These are phyloP conservation scores for Exophiala oligosperma DNA, from an alignment of 2,329 filamentous ascomycete species.

Conservation along the genomic window DNA sequence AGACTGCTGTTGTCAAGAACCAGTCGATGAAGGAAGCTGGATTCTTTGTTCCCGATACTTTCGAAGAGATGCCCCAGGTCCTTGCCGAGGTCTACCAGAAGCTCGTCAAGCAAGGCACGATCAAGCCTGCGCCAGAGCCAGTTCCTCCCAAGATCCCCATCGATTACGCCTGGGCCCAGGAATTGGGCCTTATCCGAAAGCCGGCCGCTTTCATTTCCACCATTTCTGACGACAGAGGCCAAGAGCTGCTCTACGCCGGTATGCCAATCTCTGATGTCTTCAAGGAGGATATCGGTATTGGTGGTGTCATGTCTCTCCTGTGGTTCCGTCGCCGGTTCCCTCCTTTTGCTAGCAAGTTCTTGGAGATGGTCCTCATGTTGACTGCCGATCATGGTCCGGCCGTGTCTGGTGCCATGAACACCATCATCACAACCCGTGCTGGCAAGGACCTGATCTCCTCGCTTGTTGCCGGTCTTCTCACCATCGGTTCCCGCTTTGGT, in stretches of 20 bases:
- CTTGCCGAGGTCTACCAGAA: slow-evolving; percentile 84
- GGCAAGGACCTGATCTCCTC: slow-evolving; percentile 98
- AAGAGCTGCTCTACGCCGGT: slow-evolving; percentile 96
- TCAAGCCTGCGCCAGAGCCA: slow-evolving; percentile 84
- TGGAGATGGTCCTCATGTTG: slow-evolving; percentile 99
- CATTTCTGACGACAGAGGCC: slow-evolving; percentile 98
- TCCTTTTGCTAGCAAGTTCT: slow-evolving; percentile 94
- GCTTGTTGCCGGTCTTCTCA: slow-evolving; percentile 93
- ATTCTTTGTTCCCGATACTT: slow-evolving; percentile 91
- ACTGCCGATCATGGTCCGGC: slow-evolving; percentile 98
- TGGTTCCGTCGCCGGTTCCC: slow-evolving; percentile 99
- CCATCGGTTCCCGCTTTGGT: slow-evolving; percentile 97
- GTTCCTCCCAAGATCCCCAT: slow-evolving; percentile 98
- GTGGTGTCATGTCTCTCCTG: slow-evolving; percentile 98
- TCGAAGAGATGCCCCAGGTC: slow-evolving; percentile 84
- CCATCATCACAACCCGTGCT: slow-evolving; percentile 98
- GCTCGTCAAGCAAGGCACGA: slow-evolving; percentile 79
- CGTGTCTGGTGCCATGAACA: slow-evolving; percentile 99
- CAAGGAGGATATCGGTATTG: slow-evolving; percentile 97
- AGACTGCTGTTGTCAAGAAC: slow-evolving; percentile 97
- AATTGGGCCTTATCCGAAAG: slow-evolving; percentile 99
- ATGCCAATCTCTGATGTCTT: slow-evolving; percentile 99
- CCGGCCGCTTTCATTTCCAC: slow-evolving; percentile 99
- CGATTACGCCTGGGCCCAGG: slow-evolving; percentile 99
- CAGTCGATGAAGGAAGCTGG: slow-evolving; percentile 93